phyloP scores from a whole-genome alignment of 176 grass and related monocot genomes.

The Neostapfia colusana region DNA sequence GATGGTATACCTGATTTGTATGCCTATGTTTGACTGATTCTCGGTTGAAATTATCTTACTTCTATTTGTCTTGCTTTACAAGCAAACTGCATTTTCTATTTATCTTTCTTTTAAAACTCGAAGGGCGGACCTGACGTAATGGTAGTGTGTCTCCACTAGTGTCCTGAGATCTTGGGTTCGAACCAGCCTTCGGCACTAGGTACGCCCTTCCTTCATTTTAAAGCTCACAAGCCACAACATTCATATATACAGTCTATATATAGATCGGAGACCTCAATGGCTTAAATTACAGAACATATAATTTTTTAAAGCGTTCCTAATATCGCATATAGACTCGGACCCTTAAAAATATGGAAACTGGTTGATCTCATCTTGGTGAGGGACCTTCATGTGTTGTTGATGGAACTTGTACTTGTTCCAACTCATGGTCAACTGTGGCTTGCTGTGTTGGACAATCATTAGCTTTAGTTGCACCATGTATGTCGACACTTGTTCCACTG shows the following conservation, averaged over 20 bases:
- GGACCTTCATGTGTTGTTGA: neutral
- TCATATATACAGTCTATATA: neutral
- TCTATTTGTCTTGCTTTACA: neutral
- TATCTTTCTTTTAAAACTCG: too few species aligned
- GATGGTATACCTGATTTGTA: too few species aligned
- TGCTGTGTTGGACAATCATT: neutral
- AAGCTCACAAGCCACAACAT: neutral
- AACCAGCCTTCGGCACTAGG: too few species aligned
- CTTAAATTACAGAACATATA: neutral
- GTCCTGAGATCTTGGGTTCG: too few species aligned
- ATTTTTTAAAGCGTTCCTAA: neutral
- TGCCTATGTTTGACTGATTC: neutral
- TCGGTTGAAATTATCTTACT: neutral
- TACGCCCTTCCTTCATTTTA: too few species aligned
- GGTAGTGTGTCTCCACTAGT: too few species aligned
- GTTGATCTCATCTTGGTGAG: slow-evolving; percentile 4
- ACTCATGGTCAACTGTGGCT: neutral
- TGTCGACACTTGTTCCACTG: neutral
- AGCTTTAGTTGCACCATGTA: neutral
- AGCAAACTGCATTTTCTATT: neutral
- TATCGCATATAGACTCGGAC: neutral
- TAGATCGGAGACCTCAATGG: neutral
- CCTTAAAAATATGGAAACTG: neutral
- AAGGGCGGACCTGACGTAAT: too few species aligned
- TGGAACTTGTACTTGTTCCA: neutral